Percentiles rank a stretch among this genome's conserved stretches.
These are phyloP conservation scores for Beverwykella pulmonaria DNA, from an alignment of 495 filamentous ascomycete species.

Conservation along the genomic window DNA sequence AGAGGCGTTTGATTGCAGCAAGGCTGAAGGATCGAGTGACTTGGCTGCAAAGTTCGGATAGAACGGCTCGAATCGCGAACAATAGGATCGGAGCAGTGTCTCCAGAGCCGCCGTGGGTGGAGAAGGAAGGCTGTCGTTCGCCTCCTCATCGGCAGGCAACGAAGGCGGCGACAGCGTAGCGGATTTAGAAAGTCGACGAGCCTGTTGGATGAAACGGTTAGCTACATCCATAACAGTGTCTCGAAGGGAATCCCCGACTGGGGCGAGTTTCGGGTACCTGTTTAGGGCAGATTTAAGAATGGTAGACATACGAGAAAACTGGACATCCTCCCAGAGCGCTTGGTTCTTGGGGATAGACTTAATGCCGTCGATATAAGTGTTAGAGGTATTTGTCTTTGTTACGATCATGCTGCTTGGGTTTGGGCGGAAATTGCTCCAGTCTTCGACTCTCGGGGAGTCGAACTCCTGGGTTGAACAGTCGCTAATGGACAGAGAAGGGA, in stretches of 20 bases:
- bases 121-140: slow-evolving; percentile 13
- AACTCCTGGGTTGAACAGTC: slow-evolving; percentile 29
- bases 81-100: slow-evolving; percentile 21
- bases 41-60: slow-evolving; percentile 22
- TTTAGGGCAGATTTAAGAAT: neutral
- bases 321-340: slow-evolving; percentile 17
- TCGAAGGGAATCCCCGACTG: slow-evolving; percentile 3
- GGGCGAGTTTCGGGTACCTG: neutral
- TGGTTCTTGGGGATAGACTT: slow-evolving; percentile 9
- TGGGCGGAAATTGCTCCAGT: slow-evolving; percentile 30
- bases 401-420: slow-evolving; percentile 12
- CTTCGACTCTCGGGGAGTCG: slow-evolving; percentile 23
- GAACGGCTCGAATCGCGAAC: slow-evolving; percentile 26
- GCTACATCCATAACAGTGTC: slow-evolving; percentile 10
- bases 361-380: slow-evolving; percentile 17
- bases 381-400: slow-evolving; percentile 9
- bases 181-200: slow-evolving; percentile 18
- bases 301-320: slow-evolving; percentile 17
- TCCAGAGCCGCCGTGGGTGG: slow-evolving; percentile 18
- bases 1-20: slow-evolving; percentile 19
- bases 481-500: slow-evolving; percentile 34
- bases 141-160: slow-evolving; percentile 1
- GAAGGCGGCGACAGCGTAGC: slow-evolving; percentile 7
- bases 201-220: slow-evolving; percentile 13
- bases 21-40: neutral